phyloP scores from a whole-genome alignment of 129 eudicot genomes.

The Centella asiatica region DNA sequence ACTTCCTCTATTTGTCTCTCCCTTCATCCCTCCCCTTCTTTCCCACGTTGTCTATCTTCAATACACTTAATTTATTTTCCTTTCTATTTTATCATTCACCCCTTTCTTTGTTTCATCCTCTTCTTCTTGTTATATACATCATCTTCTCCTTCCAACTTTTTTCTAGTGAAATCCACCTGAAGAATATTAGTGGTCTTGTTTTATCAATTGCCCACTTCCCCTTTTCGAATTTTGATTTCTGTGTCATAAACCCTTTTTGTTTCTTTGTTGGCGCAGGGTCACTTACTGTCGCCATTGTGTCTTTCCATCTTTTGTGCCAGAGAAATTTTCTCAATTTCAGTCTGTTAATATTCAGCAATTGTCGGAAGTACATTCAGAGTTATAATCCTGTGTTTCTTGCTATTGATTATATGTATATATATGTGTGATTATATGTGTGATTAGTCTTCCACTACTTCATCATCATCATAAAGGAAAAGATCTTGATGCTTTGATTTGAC shows the following conservation, averaged over 20 bases:
- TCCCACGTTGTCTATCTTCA: no score
- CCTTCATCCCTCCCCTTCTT: slow-evolving; percentile 1
- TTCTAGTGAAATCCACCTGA: slow-evolving; percentile 3
- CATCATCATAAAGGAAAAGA: no score
- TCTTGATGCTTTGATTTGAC: slow-evolving; percentile 19
- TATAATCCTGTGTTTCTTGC: slow-evolving; percentile 7
- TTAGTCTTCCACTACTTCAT: no score
- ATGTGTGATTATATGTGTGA: no score
- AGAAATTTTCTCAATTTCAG: neutral
- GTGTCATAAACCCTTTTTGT: slow-evolving; percentile 6
- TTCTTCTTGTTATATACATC: slow-evolving; percentile 3
- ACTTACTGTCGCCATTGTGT: no score
- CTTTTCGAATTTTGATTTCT: neutral
- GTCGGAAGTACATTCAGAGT: slow-evolving; percentile 13
- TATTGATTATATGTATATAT: neutral
- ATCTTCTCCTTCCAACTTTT: neutral
- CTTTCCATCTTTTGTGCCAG: slow-evolving; percentile 8
- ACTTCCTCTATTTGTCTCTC: neutral
- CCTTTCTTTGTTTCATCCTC: neutral
- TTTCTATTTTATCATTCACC: no score
- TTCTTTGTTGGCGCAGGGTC: slow-evolving; percentile 63
- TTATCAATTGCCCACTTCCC: neutral
- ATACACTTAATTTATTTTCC: no score
- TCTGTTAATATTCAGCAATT: neutral
- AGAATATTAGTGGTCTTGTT: neutral